Evolutionary conservation across 352 stramenopile genomes (phyloP).

Genomic region (Pythium dissimile): DNA sequence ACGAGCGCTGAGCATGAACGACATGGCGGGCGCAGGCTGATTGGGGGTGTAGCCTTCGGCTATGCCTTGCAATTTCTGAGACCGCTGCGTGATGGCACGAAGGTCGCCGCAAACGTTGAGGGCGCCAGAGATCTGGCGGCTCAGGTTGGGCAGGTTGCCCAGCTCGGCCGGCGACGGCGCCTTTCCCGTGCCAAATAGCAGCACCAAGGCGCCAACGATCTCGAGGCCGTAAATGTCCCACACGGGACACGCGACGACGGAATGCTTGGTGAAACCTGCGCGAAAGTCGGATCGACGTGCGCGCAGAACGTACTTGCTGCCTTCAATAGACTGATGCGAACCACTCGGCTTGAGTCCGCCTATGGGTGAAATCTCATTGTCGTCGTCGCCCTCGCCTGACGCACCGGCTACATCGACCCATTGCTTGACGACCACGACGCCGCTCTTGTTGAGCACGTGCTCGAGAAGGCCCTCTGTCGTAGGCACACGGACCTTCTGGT

Average conservation of each 20-base stretch:
- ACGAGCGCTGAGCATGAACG: conserved; percentile 44
- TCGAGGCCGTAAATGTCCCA: conserved; percentile 62
- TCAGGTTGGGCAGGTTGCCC: conserved; percentile 55
- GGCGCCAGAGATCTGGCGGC: conserved; percentile 62
- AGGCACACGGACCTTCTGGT: conserved; percentile 47
- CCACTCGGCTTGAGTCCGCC: neutral
- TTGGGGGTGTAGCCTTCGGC: conserved; percentile 33
- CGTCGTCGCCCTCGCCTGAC: neutral
- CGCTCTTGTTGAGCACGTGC: conserved; percentile 46
- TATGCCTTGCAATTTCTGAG: conserved; percentile 43
- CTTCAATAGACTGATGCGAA: conserved; percentile 1
- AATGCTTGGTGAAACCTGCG: conserved; percentile 53
- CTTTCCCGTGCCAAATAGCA: conserved; percentile 40
- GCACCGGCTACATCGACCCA: conserved; percentile 35
- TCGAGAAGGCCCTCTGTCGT: conserved; percentile 58
- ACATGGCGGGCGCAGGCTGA: neutral
- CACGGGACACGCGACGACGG: conserved; percentile 64
- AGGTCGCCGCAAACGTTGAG: conserved; percentile 71
- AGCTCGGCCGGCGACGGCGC: conserved; percentile 35
- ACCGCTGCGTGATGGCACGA: conserved; percentile 33
- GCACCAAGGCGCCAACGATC: conserved; percentile 61
- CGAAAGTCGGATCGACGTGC: conserved; percentile 35
- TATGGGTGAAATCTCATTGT: neutral
- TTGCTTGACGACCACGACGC: conserved; percentile 44
- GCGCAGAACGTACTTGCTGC: conserved; percentile 33